A percentile compares a stretch with the other conserved stretches of the same genome.
Evolutionary conservation across 768 basidiomycete genomes (phyloP).

Genomic region (Coprinellus micaceus): DNA sequence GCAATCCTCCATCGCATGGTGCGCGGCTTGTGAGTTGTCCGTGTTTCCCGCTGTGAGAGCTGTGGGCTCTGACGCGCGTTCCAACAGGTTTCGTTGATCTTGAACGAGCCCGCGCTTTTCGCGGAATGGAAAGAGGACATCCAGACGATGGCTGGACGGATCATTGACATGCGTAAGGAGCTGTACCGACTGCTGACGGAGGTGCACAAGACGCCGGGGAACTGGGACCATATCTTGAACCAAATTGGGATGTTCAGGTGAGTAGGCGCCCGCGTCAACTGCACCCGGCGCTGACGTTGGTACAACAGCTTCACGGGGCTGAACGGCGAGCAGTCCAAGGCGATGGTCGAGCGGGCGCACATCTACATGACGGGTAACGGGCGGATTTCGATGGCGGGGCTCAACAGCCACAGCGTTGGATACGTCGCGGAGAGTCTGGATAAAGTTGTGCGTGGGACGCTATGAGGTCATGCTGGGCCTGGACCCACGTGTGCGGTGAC

Average conservation of each 20-base stretch:
- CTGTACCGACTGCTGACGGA: slow-evolving; percentile 71
- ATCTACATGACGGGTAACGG: slow-evolving; percentile 86
- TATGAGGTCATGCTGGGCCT: slow-evolving; percentile 26
- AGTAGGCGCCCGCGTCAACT: too few species aligned
- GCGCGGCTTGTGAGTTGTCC: slow-evolving; percentile 83
- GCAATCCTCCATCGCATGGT: slow-evolving; percentile 89
- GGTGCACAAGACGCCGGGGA: slow-evolving; percentile 82
- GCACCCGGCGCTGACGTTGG: too few species aligned
- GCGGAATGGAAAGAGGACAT: slow-evolving; percentile 91
- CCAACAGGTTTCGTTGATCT: slow-evolving; percentile 68
- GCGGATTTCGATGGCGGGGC: slow-evolving; percentile 91
- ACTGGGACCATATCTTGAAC: slow-evolving; percentile 92
- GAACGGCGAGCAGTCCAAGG: slow-evolving; percentile 58
- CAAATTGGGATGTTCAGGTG: slow-evolving; percentile 99
- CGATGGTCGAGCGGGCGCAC: slow-evolving; percentile 67
- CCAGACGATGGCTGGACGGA: slow-evolving; percentile 86
- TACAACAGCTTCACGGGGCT: slow-evolving; percentile 77
- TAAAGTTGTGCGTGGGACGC: slow-evolving; percentile 46
- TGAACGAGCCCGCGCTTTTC: slow-evolving; percentile 72
- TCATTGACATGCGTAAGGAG: slow-evolving; percentile 86
- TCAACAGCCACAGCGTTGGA: slow-evolving; percentile 76
- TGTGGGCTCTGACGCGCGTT: slow-evolving; percentile 1
- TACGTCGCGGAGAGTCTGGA: slow-evolving; percentile 78
- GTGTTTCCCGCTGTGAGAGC: slow-evolving; percentile 23
- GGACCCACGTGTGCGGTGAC: slow-evolving; percentile 23